Evolutionary conservation across 495 filamentous ascomycete species (phyloP).

Genomic region (Aspergillus funiculosus): DNA sequence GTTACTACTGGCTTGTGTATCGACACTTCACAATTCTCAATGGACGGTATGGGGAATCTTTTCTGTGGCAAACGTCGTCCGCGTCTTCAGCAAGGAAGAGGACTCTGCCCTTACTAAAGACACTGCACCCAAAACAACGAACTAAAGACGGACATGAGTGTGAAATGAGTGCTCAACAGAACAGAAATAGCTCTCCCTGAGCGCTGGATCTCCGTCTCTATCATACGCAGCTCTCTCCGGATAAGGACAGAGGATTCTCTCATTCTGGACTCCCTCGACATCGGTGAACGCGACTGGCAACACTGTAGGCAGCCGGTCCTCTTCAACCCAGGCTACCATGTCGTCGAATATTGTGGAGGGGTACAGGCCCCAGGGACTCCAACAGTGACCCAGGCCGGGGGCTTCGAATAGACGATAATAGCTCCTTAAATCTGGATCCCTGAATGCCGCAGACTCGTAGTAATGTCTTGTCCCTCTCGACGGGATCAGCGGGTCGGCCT

Average conservation of each 20-base stretch:
- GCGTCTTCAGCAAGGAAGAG: too few species aligned
- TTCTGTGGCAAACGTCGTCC: too few species aligned
- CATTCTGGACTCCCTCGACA: not conserved
- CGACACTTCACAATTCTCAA: too few species aligned
- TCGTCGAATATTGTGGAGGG: conserved; percentile 14
- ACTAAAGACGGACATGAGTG: not conserved
- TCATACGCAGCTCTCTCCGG: conserved; percentile 8
- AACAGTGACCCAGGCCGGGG: conserved; percentile 20
- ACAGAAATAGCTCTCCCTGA: conserved; percentile 10
- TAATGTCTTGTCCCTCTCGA: conserved; percentile 16
- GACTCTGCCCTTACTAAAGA: not conserved
- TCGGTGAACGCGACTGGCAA: conserved; percentile 6
- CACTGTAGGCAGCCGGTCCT: conserved; percentile 16
- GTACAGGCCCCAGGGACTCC: conserved; percentile 12
- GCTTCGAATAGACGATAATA: conserved; percentile 22
- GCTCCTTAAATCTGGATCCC: conserved; percentile 8
- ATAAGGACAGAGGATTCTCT: conserved; percentile 13
- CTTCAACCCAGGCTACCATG: conserved; percentile 19
- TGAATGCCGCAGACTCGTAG: conserved; percentile 24
- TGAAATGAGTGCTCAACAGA: not conserved
- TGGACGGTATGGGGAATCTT: too few species aligned
- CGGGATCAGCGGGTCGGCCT: conserved; percentile 13
- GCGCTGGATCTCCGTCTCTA: not conserved
- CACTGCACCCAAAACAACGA: not conserved
- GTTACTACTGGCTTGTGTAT: too few species aligned